Conservation (phyloP, 2,329 filamentous ascomycete species). For the Elsinoe arachidis region DNA sequence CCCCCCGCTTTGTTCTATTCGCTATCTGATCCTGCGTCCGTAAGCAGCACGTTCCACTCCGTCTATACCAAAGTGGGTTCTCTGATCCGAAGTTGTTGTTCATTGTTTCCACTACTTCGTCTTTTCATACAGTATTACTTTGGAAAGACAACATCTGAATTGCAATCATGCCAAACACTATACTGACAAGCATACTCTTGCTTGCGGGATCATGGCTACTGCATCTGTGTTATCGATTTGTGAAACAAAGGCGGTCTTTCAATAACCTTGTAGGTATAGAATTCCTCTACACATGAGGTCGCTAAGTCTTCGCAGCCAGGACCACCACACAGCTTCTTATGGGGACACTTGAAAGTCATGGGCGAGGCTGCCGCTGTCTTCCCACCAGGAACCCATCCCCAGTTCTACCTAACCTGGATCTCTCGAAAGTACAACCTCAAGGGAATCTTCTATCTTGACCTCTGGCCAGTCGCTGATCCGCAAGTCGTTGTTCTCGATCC, state of each 20-base stretch:
- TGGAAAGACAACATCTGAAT: not conserved
- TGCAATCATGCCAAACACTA: not conserved
- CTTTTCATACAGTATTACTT: too few species aligned
- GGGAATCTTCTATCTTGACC: conserved; percentile 19
- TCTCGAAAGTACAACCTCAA: conserved; percentile 18
- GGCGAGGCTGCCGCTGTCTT: conserved; percentile 14
- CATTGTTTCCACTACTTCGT: not conserved
- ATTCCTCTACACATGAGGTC: not conserved
- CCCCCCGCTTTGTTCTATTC: not conserved
- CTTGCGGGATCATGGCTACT: not conserved
- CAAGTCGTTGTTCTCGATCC: conserved; percentile 18
- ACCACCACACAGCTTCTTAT: conserved; percentile 20
- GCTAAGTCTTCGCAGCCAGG: conserved; percentile 14
- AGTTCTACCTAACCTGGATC: not conserved
- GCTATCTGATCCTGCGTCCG: not conserved
- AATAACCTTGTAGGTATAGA: not conserved
- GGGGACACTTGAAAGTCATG: conserved; percentile 18
- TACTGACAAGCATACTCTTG: not conserved
- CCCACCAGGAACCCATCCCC: not conserved
- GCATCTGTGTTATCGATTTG: not conserved
- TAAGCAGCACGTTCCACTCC: not conserved
- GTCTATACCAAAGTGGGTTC: too few species aligned
- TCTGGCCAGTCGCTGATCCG: conserved; percentile 19
- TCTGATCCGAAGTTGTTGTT: not conserved
- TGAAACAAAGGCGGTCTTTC: not conserved